Base-by-base conservation (phyloP, 169 alveolate genomes). In the Babesia gibsoni region DNA sequence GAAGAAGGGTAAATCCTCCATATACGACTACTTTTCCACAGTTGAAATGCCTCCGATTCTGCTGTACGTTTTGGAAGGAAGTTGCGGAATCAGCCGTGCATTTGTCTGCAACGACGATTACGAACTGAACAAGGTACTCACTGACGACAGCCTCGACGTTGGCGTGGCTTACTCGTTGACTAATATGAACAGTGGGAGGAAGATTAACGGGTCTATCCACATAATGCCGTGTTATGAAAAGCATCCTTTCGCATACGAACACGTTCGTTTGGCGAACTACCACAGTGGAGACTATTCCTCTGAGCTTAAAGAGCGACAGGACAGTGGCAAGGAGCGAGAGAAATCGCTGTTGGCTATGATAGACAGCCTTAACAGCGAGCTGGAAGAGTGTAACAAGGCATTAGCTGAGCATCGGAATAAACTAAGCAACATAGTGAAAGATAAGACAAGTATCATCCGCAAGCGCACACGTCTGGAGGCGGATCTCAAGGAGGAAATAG, bases 171-270 rank as follows among this genome's bases (percentile, higher is more conserved):
- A 67, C 69, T 54, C 83, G 12, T 16, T 78, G 52, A 42, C 36
- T 18, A 64, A 18, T 4, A 27, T 68, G 41, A 68, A 67, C 18
- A 54, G 65, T 36, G 87, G 80, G n/a, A 61, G 67, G 25, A 20
- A 72, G 18, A 25, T 78, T 9, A 78, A 78, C 36, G 87, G 82
- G 16, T 54, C 80, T 25, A 35, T 75, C 25, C 59, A 58, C 29
- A 18, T 65, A 20, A 25, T 79, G 14, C 84, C 84, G 22, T 65
- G 77, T 16, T 65, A 75, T 43, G 84, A 75, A 12, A 75, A 56
- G 54, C 56, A 75, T 35, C 80, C 80, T 5, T 59, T 48, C 50
- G 9, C 63, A 7, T 75, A 75, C 41, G 54, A 41, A 33, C 66
- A 52, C 45, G 84, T 75, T 6, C 27, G 80, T 4, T 29, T 9